Conservation (phyloP, 169 alveolate genomes). For the Plasmodium sp. region DNA sequence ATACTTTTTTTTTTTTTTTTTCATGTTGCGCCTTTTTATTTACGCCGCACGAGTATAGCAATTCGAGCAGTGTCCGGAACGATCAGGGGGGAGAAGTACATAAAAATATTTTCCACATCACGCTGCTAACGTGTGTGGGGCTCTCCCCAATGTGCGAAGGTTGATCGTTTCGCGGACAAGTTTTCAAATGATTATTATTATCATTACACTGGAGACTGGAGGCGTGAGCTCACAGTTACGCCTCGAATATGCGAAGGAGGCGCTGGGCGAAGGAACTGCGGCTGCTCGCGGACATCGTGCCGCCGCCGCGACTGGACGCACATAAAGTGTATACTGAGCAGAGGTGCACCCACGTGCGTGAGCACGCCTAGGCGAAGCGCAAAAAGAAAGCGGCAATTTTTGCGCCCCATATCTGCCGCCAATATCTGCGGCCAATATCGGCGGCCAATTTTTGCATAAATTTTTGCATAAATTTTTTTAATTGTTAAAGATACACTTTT, state of each 20-base stretch:
- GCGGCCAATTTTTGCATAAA: not conserved
- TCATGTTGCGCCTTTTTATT: not conserved
- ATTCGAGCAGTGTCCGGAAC: not conserved
- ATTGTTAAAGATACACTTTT: not conserved
- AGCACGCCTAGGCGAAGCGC: not conserved
- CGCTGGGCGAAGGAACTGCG: not conserved
- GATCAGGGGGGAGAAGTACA: not conserved
- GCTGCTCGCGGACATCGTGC: not conserved
- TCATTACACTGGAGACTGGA: not conserved
- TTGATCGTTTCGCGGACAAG: not conserved
- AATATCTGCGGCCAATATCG: no score
- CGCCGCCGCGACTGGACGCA: not conserved
- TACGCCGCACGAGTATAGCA: not conserved
- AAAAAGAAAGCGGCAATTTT: not conserved
- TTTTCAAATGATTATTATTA: not conserved
- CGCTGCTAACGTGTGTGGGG: not conserved
- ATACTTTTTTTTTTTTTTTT: not conserved
- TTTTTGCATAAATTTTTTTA: not conserved
- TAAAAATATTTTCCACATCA: not conserved
- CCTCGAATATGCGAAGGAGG: not conserved
- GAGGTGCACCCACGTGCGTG: not conserved
- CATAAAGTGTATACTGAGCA: not conserved
- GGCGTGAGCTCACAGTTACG: not conserved
- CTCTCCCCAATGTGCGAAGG: not conserved
- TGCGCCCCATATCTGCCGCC: not conserved